Percentiles rank a stretch among this genome's conserved stretches.
Conservation (phyloP, 75 land plant species). For the Ceratopteris richardii region DNA sequence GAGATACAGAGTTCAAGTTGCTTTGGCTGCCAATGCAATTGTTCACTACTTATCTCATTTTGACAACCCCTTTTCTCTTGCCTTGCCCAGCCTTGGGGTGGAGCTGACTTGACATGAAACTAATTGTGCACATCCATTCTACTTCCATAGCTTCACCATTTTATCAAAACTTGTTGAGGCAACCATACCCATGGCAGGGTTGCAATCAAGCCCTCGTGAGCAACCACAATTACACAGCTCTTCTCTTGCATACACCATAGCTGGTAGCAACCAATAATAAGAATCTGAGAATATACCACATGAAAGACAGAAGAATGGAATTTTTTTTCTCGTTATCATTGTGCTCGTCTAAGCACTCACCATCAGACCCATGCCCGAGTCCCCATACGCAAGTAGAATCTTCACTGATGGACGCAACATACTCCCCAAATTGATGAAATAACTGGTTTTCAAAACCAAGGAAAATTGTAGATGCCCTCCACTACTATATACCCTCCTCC, state of each 20-base stretch:
- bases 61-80: too few species aligned
- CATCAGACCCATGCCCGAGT: conserved; percentile 58
- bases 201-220: conserved; percentile 73
- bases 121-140: too few species aligned
- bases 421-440: too few species aligned
- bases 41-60: too few species aligned
- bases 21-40: too few species aligned
- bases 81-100: too few species aligned
- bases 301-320: conserved; percentile 74
- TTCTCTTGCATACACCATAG: conserved; percentile 81
- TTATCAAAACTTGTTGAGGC: conserved; percentile 95
- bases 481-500: too few species aligned
- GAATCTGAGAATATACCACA: conserved; percentile 48
- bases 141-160: conserved; percentile 86
- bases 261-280: conserved; percentile 75
- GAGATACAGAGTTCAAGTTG: too few species aligned
- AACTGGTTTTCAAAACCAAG: too few species aligned
- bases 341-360: conserved; percentile 66
- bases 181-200: conserved; percentile 66
- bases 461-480: too few species aligned
- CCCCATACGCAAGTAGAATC: conserved; percentile 83
- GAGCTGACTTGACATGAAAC: too few species aligned
- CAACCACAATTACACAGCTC: conserved; percentile 69
- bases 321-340: conserved; percentile 50
- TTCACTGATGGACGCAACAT: conserved; percentile 83